Evolutionary conservation across 2,329 filamentous ascomycete genomes (phyloP).

Genomic region (Pseudocercospora crystallina): DNA sequence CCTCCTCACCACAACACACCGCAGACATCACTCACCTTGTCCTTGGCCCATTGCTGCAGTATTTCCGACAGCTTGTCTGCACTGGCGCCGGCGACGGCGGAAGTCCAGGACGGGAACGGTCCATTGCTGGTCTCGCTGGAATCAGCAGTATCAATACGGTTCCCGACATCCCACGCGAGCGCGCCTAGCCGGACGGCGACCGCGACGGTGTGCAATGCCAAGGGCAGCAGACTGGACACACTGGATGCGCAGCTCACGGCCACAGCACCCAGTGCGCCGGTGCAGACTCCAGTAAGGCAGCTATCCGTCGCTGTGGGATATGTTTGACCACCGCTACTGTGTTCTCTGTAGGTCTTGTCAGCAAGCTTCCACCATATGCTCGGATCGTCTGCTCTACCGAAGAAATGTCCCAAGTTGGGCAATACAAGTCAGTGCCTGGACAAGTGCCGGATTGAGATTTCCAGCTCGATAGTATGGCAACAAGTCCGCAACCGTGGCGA

Average conservation of each 20-base stretch:
- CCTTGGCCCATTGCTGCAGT: not conserved
- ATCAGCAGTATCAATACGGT: not conserved
- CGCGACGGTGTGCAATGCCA: constrained; percentile 36
- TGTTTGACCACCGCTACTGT: constrained; percentile 12
- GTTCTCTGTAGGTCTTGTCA: constrained; percentile 8
- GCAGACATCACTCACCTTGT: not conserved
- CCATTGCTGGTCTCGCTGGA: not conserved
- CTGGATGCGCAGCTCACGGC: constrained; percentile 22
- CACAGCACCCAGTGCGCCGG: constrained; percentile 24
- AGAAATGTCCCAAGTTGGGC: constrained; percentile 24
- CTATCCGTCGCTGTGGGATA: constrained; percentile 17
- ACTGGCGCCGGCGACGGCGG: constrained; percentile 5
- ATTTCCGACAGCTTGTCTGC: not conserved
- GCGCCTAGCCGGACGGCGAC: constrained; percentile 49
- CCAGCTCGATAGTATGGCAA: constrained; percentile 15
- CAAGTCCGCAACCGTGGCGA: constrained; percentile 11
- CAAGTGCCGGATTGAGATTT: constrained; percentile 21
- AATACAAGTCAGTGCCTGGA: constrained; percentile 22
- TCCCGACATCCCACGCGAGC: constrained; percentile 8
- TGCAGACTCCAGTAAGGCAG: constrained; percentile 24
- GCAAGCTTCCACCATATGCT: not conserved
- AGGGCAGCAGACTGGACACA: constrained; percentile 16
- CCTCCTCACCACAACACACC: not conserved
- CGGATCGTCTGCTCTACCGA: constrained; percentile 3
- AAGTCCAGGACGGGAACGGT: constrained; percentile 8